Evolutionary conservation across 2,329 filamentous ascomycete species (phyloP).

Genomic region (Penicillium decumbens): DNA sequence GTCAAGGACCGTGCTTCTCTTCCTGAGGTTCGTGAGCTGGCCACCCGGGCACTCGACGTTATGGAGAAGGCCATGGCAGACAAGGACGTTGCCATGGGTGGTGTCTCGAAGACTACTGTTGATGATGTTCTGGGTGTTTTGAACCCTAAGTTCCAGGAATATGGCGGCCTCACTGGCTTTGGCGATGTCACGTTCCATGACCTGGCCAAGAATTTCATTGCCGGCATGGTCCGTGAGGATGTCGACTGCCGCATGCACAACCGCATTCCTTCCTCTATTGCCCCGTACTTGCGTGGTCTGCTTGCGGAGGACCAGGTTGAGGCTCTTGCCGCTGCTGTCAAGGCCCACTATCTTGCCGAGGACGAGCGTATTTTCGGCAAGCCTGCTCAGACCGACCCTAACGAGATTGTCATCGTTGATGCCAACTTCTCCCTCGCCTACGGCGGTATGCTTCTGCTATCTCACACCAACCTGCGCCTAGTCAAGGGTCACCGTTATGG

Average conservation of each 20-base stretch:
- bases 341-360: slow-evolving; percentile 73
- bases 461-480: slow-evolving; percentile 89
- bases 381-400: slow-evolving; percentile 80
- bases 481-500: slow-evolving; percentile 97
- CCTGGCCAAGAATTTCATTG: slow-evolving; percentile 67
- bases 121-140: slow-evolving; percentile 72
- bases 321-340: slow-evolving; percentile 66
- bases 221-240: slow-evolving; percentile 80
- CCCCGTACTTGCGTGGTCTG: slow-evolving; percentile 70
- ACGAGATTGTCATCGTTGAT: slow-evolving; percentile 94
- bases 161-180: slow-evolving; percentile 59
- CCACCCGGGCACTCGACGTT: slow-evolving; percentile 71
- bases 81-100: slow-evolving; percentile 52
- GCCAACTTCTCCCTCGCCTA: slow-evolving; percentile 96
- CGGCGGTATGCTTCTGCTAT: slow-evolving; percentile 93
- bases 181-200: slow-evolving; percentile 62
- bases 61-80: slow-evolving; percentile 90
- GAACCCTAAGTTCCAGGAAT: slow-evolving; percentile 69
- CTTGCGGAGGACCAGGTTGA: slow-evolving; percentile 60
- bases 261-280: slow-evolving; percentile 65
- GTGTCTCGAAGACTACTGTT: slow-evolving; percentile 58
- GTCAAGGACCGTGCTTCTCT: slow-evolving; percentile 85
- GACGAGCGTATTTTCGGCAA: slow-evolving; percentile 83
- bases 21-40: slow-evolving; percentile 89
- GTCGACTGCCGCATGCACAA: slow-evolving; percentile 74